Conservation (phyloP, 2,329 filamentous ascomycete genomes). For the Fusarium lyarnte region DNA sequence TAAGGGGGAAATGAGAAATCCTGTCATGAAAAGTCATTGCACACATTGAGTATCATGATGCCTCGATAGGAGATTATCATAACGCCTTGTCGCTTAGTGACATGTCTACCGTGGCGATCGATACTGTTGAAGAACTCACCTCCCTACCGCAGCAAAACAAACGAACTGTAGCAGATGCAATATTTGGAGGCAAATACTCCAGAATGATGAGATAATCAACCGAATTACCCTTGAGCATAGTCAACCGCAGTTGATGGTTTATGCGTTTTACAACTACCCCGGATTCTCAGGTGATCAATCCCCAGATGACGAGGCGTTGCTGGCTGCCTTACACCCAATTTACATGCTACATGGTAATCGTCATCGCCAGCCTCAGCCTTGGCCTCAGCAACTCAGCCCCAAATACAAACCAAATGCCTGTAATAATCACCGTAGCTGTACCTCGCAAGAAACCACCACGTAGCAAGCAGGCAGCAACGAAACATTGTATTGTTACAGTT, state of each 20-base stretch:
- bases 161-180: not conserved
- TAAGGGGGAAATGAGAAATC: slow-evolving; percentile 1
- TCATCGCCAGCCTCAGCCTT: not conserved
- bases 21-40: not conserved
- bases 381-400: slow-evolving; percentile 21
- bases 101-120: slow-evolving; percentile 10
- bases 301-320: slow-evolving; percentile 31
- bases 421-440: not conserved
- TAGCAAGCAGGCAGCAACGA: slow-evolving; percentile 6
- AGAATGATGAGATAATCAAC: not conserved
- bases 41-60: slow-evolving; percentile 8
- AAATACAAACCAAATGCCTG: not conserved
- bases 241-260: not conserved
- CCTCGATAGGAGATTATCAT: not conserved
- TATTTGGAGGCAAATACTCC: not conserved
- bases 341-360: slow-evolving; percentile 8
- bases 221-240: not conserved
- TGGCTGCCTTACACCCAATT: slow-evolving; percentile 16
- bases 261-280: slow-evolving; percentile 8
- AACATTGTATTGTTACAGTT: slow-evolving; percentile 17
- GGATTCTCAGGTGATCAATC: slow-evolving; percentile 18
- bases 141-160: not conserved
- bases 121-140: not conserved
- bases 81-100: slow-evolving; percentile 6
- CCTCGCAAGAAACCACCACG: not conserved